A percentile compares a stretch with the other conserved stretches of the same genome.
Conservation (phyloP, 148 eudicot species). For the Chenopodium suecicum region DNA sequence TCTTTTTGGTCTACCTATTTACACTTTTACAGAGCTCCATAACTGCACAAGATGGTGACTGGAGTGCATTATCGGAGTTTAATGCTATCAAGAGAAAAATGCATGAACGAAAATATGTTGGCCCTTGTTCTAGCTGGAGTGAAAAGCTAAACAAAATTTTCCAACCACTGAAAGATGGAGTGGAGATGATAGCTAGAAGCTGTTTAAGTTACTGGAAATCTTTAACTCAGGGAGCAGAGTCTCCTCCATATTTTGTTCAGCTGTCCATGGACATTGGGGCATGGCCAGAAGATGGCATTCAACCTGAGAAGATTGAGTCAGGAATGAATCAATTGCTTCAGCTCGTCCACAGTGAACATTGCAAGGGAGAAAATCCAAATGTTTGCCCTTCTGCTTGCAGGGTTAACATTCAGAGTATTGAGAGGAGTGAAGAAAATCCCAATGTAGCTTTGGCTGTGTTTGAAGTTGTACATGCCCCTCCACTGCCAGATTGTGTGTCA, state of each 20-base stretch:
- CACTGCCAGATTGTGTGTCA: constrained; percentile 50
- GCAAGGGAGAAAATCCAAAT: constrained; percentile 55
- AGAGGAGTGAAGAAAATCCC: constrained; percentile 67
- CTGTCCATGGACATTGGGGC: constrained; percentile 78
- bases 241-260: constrained; percentile 96
- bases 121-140: constrained; percentile 48
- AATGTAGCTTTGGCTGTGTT: constrained; percentile 84
- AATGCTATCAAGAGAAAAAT: constrained; percentile 38
- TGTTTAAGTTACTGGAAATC: constrained; percentile 78
- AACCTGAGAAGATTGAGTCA: constrained; percentile 92
- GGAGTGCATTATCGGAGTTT: constrained; percentile 60
- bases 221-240: constrained; percentile 86
- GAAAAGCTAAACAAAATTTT: constrained; percentile 43
- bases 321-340: constrained; percentile 69
- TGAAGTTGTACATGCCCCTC: constrained; percentile 88
- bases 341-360: constrained; percentile 68
- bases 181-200: constrained; percentile 50
- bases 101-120: constrained; percentile 31
- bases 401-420: constrained; percentile 94
- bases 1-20: constrained; percentile 84
- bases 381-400: constrained; percentile 66
- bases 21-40: constrained; percentile 94
- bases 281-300: constrained; percentile 98
- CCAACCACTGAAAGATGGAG: constrained; percentile 40
- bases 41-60: constrained; percentile 87